phyloP scores from a whole-genome alignment of 352 stramenopile genomes.

The Globisporangium splendens region DNA sequence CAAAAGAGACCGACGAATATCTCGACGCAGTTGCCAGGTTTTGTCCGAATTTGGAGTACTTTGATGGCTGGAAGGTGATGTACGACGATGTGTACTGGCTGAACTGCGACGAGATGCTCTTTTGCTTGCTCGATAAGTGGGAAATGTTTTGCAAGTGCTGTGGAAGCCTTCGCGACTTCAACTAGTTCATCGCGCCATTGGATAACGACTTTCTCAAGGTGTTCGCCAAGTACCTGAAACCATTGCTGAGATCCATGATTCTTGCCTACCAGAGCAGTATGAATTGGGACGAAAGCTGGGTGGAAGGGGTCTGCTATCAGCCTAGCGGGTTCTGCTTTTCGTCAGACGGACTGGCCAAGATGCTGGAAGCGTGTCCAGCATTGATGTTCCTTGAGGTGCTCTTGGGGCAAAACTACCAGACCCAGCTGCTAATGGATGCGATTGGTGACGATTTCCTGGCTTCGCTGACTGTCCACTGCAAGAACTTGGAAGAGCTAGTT shows the following conservation, averaged over 20 bases:
- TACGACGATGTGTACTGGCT: constrained; percentile 12
- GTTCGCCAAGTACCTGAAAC: constrained; percentile 6
- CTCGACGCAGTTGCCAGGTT: constrained; percentile 3
- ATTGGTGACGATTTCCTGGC: too few species aligned
- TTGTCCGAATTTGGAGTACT: constrained; percentile 14
- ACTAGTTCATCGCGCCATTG: constrained; percentile 17
- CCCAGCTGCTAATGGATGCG: too few species aligned
- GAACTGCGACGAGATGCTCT: constrained; percentile 19
- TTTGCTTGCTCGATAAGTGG: constrained; percentile 8
- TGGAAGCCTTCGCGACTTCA: constrained; percentile 11
- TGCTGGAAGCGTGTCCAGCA: too few species aligned
- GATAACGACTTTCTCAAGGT: constrained; percentile 10
- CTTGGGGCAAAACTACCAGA: too few species aligned
- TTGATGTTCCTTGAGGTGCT: too few species aligned
- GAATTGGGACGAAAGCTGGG: too few species aligned
- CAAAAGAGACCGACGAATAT: constrained; percentile 7
- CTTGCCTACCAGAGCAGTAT: not conserved
- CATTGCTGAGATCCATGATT: constrained; percentile 11
- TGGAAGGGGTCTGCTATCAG: too few species aligned
- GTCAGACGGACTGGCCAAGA: too few species aligned
- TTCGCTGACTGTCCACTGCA: too few species aligned
- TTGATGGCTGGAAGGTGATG: constrained; percentile 15
- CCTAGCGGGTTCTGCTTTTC: too few species aligned
- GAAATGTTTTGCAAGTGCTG: constrained; percentile 11
- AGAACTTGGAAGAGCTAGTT: too few species aligned